Evolutionary conservation across 1,284 basidiomycete genomes (phyloP).

Genomic region (Rhodofomes roseus): DNA sequence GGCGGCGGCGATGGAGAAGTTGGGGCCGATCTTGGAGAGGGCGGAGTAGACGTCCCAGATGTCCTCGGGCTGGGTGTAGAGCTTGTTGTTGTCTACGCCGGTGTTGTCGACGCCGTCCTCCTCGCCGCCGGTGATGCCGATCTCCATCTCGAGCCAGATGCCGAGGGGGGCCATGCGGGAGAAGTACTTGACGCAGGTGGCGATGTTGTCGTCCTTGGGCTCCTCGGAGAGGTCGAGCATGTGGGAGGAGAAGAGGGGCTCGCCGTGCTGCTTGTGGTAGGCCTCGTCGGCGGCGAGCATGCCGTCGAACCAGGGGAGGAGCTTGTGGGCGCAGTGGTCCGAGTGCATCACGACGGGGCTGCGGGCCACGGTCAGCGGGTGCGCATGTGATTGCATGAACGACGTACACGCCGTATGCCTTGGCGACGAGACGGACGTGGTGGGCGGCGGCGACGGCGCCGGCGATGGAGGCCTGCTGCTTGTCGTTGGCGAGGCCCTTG

Average conservation of each 20-base stretch:
- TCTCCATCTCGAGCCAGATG: slow-evolving; percentile 99
- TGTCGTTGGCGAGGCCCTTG: slow-evolving; percentile 93
- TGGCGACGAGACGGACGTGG: slow-evolving; percentile 89
- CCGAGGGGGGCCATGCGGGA: slow-evolving; percentile 91
- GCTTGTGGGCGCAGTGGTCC: slow-evolving; percentile 98
- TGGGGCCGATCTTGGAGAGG: slow-evolving; percentile 82
- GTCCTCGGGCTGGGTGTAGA: slow-evolving; percentile 99
- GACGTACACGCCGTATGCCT: slow-evolving; percentile 85
- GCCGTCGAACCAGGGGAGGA: slow-evolving; percentile 99
- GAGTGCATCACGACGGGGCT: slow-evolving; percentile 98
- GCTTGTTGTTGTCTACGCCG: slow-evolving; percentile 86
- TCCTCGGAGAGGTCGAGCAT: slow-evolving; percentile 99
- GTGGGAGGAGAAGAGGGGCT: slow-evolving; percentile 97
- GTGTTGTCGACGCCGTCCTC: slow-evolving; percentile 99
- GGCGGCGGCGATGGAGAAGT: slow-evolving; percentile 96
- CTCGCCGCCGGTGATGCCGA: slow-evolving; percentile 99
- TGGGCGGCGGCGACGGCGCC: slow-evolving; percentile 93
- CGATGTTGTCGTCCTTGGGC: slow-evolving; percentile 96
- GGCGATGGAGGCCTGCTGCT: slow-evolving; percentile 94
- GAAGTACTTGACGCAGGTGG: slow-evolving; percentile 93
- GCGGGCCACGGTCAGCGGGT: background rate
- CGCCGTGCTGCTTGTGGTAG: slow-evolving; percentile 87
- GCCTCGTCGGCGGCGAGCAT: slow-evolving; percentile 98
- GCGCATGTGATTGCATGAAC: slow-evolving; percentile 1
- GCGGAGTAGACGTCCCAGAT: slow-evolving; percentile 90